phyloP scores from a whole-genome alignment of 441 rosid species.

The Gossypium aridum region DNA sequence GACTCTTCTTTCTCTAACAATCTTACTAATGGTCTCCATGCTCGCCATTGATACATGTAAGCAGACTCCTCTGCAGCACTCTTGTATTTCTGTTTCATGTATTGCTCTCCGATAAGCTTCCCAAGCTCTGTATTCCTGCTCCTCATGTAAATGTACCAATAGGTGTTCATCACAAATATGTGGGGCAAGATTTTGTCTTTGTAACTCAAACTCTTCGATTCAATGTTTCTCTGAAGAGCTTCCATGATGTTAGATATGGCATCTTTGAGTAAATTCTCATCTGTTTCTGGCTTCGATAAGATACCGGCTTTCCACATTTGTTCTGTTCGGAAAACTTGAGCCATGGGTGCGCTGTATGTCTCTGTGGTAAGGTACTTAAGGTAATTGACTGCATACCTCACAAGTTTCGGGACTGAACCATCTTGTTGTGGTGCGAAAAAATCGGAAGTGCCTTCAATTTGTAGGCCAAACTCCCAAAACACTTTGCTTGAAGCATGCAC shows the following conservation, averaged over 20 bases:
- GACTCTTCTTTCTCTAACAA: slow-evolving; percentile 32
- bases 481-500: slow-evolving; percentile 51
- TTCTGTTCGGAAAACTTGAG: slow-evolving; percentile 51
- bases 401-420: slow-evolving; percentile 50
- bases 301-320: slow-evolving; percentile 52
- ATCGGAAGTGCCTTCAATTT: slow-evolving; percentile 53
- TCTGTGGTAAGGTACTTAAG: slow-evolving; percentile 46
- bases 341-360: slow-evolving; percentile 40
- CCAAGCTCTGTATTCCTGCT: slow-evolving; percentile 46
- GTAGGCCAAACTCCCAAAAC: slow-evolving; percentile 57
- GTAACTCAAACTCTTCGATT: slow-evolving; percentile 38
- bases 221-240: slow-evolving; percentile 50
- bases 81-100: slow-evolving; percentile 41
- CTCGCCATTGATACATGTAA: slow-evolving; percentile 46
- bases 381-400: slow-evolving; percentile 59
- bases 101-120: slow-evolving; percentile 42
- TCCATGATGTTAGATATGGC: slow-evolving; percentile 46
- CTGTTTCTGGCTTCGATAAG: slow-evolving; percentile 40
- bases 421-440: slow-evolving; percentile 45
- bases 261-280: slow-evolving; percentile 37
- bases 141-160: slow-evolving; percentile 66
- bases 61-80: slow-evolving; percentile 51
- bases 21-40: slow-evolving; percentile 45
- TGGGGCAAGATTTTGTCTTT: slow-evolving; percentile 36
- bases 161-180: slow-evolving; percentile 50